Percentiles rank a stretch among this genome's conserved stretches.
Conservation (phyloP, 345 rosid genomes). For the Eucalyptus pauciflora region DNA sequence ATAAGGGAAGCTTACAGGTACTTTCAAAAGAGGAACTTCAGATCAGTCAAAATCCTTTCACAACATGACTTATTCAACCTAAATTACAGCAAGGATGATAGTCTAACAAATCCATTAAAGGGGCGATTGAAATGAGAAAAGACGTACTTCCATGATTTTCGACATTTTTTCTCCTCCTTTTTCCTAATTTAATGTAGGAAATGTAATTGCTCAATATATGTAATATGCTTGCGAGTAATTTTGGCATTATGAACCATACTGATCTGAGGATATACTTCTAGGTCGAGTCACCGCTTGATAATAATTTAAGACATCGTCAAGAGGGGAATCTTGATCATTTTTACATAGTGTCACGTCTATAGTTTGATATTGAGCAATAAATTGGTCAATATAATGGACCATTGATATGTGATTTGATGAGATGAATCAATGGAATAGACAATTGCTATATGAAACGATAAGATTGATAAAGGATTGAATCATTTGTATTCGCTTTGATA, state of each 20-base stretch:
- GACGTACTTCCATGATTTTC: neutral
- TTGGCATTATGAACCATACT: too few relatives aligned
- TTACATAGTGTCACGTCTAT: too few relatives aligned
- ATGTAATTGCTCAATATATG: neutral
- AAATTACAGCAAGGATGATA: neutral
- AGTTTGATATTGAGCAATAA: too few relatives aligned
- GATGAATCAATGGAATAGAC: too few relatives aligned
- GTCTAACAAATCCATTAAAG: neutral
- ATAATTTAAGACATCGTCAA: too few relatives aligned
- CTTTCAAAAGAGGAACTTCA: neutral
- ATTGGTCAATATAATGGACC: fast-evolving
- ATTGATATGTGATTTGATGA: fast-evolving
- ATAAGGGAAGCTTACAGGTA: neutral
- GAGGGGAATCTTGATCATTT: fast-evolving
- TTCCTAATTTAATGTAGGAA: neutral
- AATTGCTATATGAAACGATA: too few relatives aligned
- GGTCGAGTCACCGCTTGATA: fast-evolving
- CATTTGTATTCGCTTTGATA: too few relatives aligned
- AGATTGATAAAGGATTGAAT: too few relatives aligned
- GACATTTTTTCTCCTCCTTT: neutral
- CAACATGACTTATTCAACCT: neutral
- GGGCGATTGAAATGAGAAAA: neutral
- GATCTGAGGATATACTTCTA: too few relatives aligned
- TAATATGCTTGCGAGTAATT: neutral
- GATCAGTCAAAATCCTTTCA: neutral